Evolutionary conservation across 75 land plant genomes (phyloP).

Genomic region (Cryptomeria japonica): DNA sequence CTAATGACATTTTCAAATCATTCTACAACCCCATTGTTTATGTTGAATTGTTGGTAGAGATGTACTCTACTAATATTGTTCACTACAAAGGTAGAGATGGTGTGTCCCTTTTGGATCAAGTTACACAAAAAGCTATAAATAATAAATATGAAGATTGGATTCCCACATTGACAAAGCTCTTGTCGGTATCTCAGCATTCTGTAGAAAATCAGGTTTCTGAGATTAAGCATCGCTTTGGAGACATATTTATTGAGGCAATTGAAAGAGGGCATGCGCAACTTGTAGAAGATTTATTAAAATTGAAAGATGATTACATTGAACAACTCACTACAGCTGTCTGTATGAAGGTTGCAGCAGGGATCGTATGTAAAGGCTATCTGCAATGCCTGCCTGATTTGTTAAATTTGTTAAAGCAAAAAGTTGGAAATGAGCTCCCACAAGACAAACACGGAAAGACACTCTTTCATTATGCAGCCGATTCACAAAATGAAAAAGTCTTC

Average conservation of each 20-base stretch:
- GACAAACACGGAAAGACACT: background rate
- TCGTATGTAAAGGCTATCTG: background rate
- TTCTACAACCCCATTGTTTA: too few species aligned
- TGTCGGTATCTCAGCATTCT: background rate
- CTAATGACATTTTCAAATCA: too few species aligned
- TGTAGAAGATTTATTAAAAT: background rate
- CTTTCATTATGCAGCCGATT: background rate
- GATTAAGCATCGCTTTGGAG: background rate
- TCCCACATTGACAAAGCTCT: background rate
- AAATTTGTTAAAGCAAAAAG: background rate
- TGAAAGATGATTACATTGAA: background rate
- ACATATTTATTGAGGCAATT: background rate
- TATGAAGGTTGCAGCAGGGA: background rate
- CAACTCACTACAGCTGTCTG: background rate
- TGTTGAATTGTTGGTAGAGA: background rate
- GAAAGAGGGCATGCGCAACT: background rate
- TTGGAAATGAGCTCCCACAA: background rate
- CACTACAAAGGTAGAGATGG: background rate
- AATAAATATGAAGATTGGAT: background rate
- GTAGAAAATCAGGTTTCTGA: background rate
- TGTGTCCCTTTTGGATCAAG: background rate
- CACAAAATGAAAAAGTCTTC: background rate
- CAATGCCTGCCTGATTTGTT: background rate
- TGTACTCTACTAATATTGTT: background rate
- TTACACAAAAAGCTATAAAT: background rate